A percentile compares a stretch with the other conserved stretches of the same genome.
phyloP scores from a whole-genome alignment of 2,329 filamentous ascomycete genomes.

The Aspergillus pseudonomiae region DNA sequence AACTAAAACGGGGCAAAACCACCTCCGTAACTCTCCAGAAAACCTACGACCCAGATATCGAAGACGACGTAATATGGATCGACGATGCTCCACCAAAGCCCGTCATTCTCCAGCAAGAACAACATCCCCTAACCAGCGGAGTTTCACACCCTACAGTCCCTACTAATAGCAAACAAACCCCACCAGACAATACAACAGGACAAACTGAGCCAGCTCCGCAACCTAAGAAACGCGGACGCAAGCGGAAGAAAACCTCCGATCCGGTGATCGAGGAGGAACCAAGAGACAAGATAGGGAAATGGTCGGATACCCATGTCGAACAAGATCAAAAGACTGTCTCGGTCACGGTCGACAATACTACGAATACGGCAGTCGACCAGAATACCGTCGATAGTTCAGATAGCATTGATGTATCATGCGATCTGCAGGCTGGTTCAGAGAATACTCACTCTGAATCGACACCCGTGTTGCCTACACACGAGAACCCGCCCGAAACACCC shows the following conservation, averaged over 20 bases:
- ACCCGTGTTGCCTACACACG: background rate
- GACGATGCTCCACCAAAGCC: slow-evolving; percentile 29
- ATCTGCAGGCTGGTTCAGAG: background rate
- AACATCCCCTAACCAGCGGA: background rate
- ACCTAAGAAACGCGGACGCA: slow-evolving; percentile 48
- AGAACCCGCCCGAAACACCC: slow-evolving; percentile 16
- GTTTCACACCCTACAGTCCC: background rate
- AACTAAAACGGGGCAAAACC: slow-evolving; percentile 49
- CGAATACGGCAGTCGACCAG: background rate
- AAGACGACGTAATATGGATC: slow-evolving; percentile 48
- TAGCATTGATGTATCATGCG: background rate
- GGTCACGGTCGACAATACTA: background rate
- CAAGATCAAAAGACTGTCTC: background rate
- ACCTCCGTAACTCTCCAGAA: slow-evolving; percentile 38
- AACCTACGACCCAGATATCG: slow-evolving; percentile 33
- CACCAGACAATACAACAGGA: background rate
- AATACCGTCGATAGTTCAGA: background rate
- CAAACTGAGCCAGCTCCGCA: slow-evolving; percentile 15
- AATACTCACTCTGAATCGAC: background rate
- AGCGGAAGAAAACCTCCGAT: slow-evolving; percentile 42
- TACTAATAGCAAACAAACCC: background rate
- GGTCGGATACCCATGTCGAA: background rate
- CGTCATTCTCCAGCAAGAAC: slow-evolving; percentile 4
- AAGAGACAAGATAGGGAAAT: slow-evolving; percentile 15
- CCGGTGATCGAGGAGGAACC: slow-evolving; percentile 20